Conservation (phyloP, 208 protist species). For the Leishmania braziliensis region DNA sequence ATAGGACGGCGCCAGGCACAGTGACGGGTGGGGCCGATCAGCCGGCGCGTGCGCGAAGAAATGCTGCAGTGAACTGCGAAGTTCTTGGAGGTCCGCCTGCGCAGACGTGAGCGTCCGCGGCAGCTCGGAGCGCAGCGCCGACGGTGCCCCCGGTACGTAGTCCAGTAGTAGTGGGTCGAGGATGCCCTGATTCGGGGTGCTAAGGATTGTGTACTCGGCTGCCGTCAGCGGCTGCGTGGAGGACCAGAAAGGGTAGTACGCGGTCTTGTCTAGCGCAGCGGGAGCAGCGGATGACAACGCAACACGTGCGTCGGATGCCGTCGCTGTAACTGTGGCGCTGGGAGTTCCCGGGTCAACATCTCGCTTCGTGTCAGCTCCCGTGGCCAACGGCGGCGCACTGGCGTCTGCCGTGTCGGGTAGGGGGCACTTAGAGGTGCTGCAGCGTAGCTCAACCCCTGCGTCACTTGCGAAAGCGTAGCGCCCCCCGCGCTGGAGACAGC, state of each 20-base stretch:
- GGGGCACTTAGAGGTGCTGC: not conserved
- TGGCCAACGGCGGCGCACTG: not conserved
- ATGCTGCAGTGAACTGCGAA: conserved; percentile 11
- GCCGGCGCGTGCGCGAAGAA: conserved; percentile 27
- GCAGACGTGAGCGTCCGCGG: conserved; percentile 3
- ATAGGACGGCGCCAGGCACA: conserved; percentile 79
- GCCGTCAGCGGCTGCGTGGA: conserved; percentile 57
- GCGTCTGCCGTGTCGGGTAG: not conserved
- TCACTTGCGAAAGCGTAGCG: conserved; percentile 16
- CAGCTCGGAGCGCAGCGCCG: conserved; percentile 19
- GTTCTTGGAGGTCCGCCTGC: not conserved
- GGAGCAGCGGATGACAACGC: not conserved
- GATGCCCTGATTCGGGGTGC: conserved; percentile 27
- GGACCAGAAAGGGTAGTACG: conserved; percentile 35
- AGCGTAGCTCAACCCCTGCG: conserved; percentile 4
- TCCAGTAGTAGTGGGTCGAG: conserved; percentile 54
- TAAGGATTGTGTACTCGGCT: conserved; percentile 83
- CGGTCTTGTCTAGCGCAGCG: not conserved
- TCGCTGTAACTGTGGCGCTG: not conserved
- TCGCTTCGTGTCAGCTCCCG: not conserved
- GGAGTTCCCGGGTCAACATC: not conserved
- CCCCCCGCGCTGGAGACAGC: not conserved
- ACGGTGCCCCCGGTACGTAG: conserved; percentile 48
- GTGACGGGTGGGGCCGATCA: conserved; percentile 45
- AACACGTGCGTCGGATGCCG: not conserved